Conservation (phyloP, 2,329 filamentous ascomycete genomes). For the Fusarium acutatum region DNA sequence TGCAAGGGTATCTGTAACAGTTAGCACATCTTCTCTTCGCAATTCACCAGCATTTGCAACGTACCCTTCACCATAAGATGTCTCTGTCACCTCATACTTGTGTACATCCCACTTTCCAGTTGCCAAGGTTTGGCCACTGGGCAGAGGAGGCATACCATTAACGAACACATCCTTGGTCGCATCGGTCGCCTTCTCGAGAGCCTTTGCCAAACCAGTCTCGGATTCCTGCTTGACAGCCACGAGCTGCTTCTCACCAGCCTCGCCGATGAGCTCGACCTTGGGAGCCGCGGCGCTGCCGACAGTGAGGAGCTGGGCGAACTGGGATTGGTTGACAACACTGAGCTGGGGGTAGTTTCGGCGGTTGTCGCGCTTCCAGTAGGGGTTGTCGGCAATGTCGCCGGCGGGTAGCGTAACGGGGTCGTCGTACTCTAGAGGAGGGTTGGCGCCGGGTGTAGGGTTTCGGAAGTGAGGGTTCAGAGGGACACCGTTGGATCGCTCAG, state of each 20-base stretch:
- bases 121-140: slow-evolving; percentile 70
- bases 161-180: slow-evolving; percentile 72
- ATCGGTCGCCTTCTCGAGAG: slow-evolving; percentile 70
- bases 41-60: slow-evolving; percentile 47
- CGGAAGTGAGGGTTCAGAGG: slow-evolving; percentile 94
- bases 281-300: slow-evolving; percentile 84
- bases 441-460: slow-evolving; percentile 70
- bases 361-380: slow-evolving; percentile 86
- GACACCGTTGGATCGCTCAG: slow-evolving; percentile 88
- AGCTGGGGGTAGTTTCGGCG: slow-evolving; percentile 84
- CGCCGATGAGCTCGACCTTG: slow-evolving; percentile 82
- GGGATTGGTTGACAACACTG: slow-evolving; percentile 82
- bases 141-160: slow-evolving; percentile 86
- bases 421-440: slow-evolving; percentile 49
- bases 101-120: slow-evolving; percentile 70
- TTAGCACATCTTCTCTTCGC: slow-evolving; percentile 24
- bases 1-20: slow-evolving; percentile 67
- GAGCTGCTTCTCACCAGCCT: slow-evolving; percentile 68
- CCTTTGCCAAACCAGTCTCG: slow-evolving; percentile 75
- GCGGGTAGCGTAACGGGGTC: slow-evolving; percentile 67
- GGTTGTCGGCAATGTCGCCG: slow-evolving; percentile 55
- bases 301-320: slow-evolving; percentile 84
- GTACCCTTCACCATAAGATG: slow-evolving; percentile 76
- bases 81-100: slow-evolving; percentile 71
- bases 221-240: slow-evolving; percentile 80